phyloP scores from a whole-genome alignment of 352 stramenopile species.

The Bremia lactucae region DNA sequence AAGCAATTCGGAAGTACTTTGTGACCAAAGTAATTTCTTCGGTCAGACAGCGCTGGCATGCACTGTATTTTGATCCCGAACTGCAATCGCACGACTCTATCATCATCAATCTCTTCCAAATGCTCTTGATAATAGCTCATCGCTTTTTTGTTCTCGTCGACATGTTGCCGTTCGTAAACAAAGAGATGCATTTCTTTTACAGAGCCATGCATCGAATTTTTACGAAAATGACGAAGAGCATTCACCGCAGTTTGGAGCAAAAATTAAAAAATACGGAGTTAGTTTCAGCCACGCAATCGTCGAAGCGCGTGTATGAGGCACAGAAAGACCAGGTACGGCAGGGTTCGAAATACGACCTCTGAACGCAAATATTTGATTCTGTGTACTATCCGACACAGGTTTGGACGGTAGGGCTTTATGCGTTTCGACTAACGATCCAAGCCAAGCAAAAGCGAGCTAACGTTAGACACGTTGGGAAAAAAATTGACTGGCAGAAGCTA shows the following conservation, averaged over 20 bases:
- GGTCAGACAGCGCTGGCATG: constrained; percentile 58
- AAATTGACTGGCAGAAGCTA: constrained; percentile 16
- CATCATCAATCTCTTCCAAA: constrained; percentile 52
- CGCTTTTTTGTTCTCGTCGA: constrained; percentile 43
- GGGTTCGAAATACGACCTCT: background rate
- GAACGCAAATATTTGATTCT: background rate
- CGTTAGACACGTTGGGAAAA: background rate
- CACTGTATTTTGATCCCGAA: constrained; percentile 44
- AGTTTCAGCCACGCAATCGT: background rate
- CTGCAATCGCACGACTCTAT: constrained; percentile 33
- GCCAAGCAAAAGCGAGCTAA: constrained; percentile 8
- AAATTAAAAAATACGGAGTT: background rate
- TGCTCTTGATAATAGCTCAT: constrained; percentile 32
- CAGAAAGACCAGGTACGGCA: constrained; percentile 18
- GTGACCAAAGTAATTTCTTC: constrained; percentile 54
- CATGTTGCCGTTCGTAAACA: constrained; percentile 45
- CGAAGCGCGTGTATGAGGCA: constrained; percentile 5
- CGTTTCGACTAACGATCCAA: constrained; percentile 26
- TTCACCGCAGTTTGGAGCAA: constrained; percentile 27
- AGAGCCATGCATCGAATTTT: constrained; percentile 24
- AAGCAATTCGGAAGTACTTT: constrained; percentile 36
- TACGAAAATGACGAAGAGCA: constrained; percentile 34
- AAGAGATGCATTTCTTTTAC: constrained; percentile 32
- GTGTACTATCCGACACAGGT: constrained; percentile 16
- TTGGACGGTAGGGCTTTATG: constrained; percentile 30